Evolutionary conservation across 176 grass and related monocot genomes (phyloP).

Genomic region (Urochloa ruziziensis): DNA sequence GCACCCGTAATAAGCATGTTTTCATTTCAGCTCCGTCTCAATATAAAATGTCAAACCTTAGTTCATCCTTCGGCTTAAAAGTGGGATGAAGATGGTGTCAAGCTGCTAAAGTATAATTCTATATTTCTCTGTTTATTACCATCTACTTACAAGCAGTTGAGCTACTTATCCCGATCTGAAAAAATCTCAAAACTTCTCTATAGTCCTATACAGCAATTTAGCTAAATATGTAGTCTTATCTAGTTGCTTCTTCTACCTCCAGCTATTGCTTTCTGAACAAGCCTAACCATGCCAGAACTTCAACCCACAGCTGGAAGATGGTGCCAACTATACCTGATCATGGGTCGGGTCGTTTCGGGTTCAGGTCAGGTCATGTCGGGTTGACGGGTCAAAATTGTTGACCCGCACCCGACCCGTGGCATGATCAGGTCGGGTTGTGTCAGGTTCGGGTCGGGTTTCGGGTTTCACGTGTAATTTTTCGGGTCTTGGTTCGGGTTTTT

Average conservation of each 20-base stretch:
- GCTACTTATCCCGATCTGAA: neutral
- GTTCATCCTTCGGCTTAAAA: neutral
- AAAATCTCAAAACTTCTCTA: neutral
- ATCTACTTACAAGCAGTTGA: slow-evolving; percentile 10
- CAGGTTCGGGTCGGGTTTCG: too few species aligned
- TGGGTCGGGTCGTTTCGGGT: too few species aligned
- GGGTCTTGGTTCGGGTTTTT: too few species aligned
- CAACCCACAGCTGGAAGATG: neutral
- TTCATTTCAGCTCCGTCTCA: neutral
- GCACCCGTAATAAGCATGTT: neutral
- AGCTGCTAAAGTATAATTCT: neutral
- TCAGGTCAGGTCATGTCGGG: too few species aligned
- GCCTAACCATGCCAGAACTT: neutral
- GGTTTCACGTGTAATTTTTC: too few species aligned
- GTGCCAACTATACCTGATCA: too few species aligned
- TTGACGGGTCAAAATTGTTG: too few species aligned
- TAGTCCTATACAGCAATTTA: neutral
- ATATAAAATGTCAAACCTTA: neutral
- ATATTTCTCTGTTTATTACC: neutral
- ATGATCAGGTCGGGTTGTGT: too few species aligned
- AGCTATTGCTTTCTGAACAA: neutral
- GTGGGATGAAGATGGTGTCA: neutral
- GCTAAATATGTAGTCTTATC: neutral
- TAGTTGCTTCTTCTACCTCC: neutral
- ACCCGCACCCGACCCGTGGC: too few species aligned